These are phyloP conservation scores for Scutellaria galericulata DNA, from an alignment of 257 asterid genomes.

Conservation along the genomic window DNA sequence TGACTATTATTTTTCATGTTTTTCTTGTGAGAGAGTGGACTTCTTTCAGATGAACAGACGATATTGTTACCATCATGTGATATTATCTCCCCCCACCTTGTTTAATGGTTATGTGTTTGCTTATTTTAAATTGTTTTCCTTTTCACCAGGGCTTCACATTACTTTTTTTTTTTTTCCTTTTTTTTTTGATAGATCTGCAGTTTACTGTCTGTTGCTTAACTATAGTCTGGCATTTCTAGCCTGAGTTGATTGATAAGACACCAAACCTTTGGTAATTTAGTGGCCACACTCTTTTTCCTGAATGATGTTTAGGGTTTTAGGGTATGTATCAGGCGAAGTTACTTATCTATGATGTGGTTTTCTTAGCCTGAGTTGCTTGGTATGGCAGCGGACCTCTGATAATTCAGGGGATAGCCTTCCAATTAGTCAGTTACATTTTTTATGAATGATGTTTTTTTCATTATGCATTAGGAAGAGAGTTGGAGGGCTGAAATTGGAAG, in stretches of 20 bases:
- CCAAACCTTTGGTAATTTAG: constrained; percentile 6
- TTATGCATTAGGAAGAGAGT: constrained; percentile 78
- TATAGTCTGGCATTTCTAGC: constrained; percentile 18
- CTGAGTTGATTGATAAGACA: constrained; percentile 14
- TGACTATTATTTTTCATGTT: constrained; percentile 2
- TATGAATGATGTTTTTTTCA: constrained; percentile 19
- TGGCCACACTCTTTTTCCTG: constrained; percentile 3
- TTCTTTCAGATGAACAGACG: constrained; percentile 3
- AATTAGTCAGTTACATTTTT: constrained; percentile 2
- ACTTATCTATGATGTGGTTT: constrained; percentile 1
- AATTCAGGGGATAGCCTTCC: constrained; percentile 18
- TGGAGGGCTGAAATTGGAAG: constrained; percentile 94
- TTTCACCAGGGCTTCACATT: background rate
- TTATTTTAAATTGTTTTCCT: background rate
- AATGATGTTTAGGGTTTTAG: constrained; percentile 5
- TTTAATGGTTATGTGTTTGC: background rate
- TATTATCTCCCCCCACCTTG: background rate
- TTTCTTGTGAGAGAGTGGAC: constrained; percentile 20
- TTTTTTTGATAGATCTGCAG: background rate
- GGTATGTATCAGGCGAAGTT: background rate
- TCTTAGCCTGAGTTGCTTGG: constrained; percentile 6
- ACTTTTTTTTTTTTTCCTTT: background rate
- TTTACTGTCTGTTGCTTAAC: constrained; percentile 18
- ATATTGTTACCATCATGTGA: background rate
- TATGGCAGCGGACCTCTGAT: background rate